phyloP scores from a whole-genome alignment of 192 early-diverging fungal species.

The Physocladia obscura region DNA sequence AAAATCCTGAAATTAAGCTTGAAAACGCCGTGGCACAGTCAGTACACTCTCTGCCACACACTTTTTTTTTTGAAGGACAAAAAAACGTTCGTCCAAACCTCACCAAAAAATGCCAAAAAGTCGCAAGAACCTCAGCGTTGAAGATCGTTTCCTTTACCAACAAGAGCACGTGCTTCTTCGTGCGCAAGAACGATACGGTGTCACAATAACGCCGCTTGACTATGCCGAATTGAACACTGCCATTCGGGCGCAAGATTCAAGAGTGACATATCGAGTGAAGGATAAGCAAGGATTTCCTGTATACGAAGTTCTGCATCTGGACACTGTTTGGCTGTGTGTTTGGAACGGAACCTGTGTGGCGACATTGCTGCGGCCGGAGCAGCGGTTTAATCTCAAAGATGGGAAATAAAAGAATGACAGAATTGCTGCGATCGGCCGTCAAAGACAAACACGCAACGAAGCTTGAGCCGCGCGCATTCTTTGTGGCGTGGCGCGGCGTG shows the following conservation, averaged over 20 bases:
- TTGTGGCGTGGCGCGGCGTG: constrained; percentile 26
- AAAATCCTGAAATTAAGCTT: no score
- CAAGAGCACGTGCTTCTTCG: not conserved
- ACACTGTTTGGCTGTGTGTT: not conserved
- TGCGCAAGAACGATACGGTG: not conserved
- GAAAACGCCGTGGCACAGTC: no score
- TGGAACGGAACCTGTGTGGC: constrained; percentile 11
- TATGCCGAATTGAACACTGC: not conserved
- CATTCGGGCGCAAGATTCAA: not conserved
- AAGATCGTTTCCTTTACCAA: not conserved
- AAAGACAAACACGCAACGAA: no score
- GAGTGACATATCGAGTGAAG: constrained; percentile 4
- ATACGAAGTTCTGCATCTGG: constrained; percentile 3
- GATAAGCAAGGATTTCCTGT: constrained; percentile 3
- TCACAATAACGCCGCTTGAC: not conserved
- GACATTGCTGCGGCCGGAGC: constrained; percentile 1
- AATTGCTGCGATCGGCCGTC: not conserved
- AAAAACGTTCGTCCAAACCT: no score
- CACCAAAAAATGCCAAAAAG: constrained; percentile 10
- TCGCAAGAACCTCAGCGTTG: not conserved
- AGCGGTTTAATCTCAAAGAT: not conserved
- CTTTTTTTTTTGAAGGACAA: no score
- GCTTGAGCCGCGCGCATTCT: constrained; percentile 11
- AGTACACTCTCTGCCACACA: no score
- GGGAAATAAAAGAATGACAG: not conserved